Base-by-base conservation (phyloP, 1,139 yeast species). In the Candida gigantensis region DNA sequence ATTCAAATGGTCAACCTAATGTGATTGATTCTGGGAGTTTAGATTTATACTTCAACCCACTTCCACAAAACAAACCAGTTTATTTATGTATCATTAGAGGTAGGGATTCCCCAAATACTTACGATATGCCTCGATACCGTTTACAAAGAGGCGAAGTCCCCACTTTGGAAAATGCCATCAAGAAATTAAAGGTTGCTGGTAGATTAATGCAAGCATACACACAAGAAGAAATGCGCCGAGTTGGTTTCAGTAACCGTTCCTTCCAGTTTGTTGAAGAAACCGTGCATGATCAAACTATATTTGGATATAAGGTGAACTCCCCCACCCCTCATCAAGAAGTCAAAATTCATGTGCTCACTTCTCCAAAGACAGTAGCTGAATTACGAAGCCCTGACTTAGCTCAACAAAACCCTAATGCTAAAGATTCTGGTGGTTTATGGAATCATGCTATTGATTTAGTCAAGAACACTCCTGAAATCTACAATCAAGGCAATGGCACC, bases 161-260 rank as follows among this genome's bases (percentile, higher is more conserved):
- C 43, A 77, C 72, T n/a, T 54, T 90, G 16, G 83, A 82, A 12
- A 60, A 81, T n/a, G 97, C 97, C 0, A 65, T 87, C 15, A 69
- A 71, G 46, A 89, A 87, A 56, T 58, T 92, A 47, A 79, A 95
- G 50, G 77, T 88, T 43, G 97, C 90, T 6, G 96, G 87, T 3
- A 72, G 96, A 51, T 58, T 92, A 58, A 88, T 89, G 96, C 90
- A 88, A 52, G 96, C 97, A 1, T 90, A 79, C 56, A 90, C 97
- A 1, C 83, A 82, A 48, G 97, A 92, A 49, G 97, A 90, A 55
- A 88, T 92, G 96, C 62, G 81, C 40, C 65, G 81, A 27, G 74
- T 76, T 37, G 94, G 95, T 0, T 77, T 87, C 51, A 95, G 96
- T 18, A 79, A 84, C 46, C 65, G 97, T 41, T 73, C 85, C 4